phyloP scores from a whole-genome alignment of 108 stramenopile species.

The Stephanodiscus minutulus region DNA sequence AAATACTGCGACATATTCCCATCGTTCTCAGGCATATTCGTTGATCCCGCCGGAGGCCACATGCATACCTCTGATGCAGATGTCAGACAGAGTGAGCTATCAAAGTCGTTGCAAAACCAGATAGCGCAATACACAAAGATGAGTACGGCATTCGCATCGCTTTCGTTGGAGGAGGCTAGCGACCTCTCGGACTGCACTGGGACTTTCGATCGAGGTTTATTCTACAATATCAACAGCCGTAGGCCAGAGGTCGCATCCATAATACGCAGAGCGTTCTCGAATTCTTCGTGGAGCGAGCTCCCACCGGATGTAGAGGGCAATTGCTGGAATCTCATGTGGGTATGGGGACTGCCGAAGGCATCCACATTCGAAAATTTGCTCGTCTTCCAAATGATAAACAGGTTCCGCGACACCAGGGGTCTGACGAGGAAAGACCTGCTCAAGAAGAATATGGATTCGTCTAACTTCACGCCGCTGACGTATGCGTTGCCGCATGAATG shows the following conservation, averaged over 20 bases:
- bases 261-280: constrained; percentile 22
- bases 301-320: constrained; percentile 2
- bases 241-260: constrained; percentile 41
- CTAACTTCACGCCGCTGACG: constrained; percentile 76
- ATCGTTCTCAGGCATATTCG: constrained; percentile 33
- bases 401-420: constrained; percentile 37
- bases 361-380: constrained; percentile 36
- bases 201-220: constrained; percentile 4
- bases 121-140: constrained; percentile 13
- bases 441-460: constrained; percentile 64
- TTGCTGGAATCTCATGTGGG: constrained; percentile 50
- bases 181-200: not conserved
- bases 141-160: not conserved
- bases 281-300: constrained; percentile 32
- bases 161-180: not conserved
- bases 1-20: constrained; percentile 18
- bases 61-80: constrained; percentile 3
- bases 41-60: not conserved
- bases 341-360: constrained; percentile 43
- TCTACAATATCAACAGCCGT: constrained; percentile 41
- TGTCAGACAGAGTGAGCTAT: constrained; percentile 25
- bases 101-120: constrained; percentile 32
- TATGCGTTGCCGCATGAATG: constrained; percentile 79
- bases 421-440: constrained; percentile 67
- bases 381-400: constrained; percentile 48